Evolutionary conservation across 2,329 filamentous ascomycete species (phyloP), one percentile per base, ranked within the genome.

Genomic region (Beauveria scarabaeidicola): DNA sequence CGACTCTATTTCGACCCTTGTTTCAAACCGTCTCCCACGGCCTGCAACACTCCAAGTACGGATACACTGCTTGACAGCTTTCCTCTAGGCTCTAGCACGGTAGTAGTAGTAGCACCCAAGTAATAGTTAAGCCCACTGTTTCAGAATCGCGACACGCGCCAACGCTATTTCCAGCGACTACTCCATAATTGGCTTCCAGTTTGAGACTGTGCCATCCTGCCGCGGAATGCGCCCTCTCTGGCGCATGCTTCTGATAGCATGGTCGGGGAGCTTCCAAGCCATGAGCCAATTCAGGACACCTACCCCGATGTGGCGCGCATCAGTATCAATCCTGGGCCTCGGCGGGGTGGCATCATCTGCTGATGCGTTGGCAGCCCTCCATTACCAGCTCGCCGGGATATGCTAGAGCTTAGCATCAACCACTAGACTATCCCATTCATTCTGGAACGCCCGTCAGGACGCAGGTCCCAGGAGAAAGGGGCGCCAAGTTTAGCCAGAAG

Each of bases 81-180:
- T 15, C 29, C 32, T 36, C 32, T 36, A n/a, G n/a, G n/a, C n/a
- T n/a, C n/a, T n/a, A n/a, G n/a, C n/a, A n/a, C n/a, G n/a, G n/a
- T n/a, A n/a, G n/a, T n/a, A n/a, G n/a, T n/a, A n/a, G n/a, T n/a
- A 15, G 32, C 32, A 36, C 11, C 32, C 11, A 36, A 27, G 13
- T 6, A 46, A 23, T 57, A n/a, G n/a, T n/a, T n/a, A 59, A 59
- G 57, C 57, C 48, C 57, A 46, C 32, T 59, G 57, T 59, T 59
- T 59, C 57, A 59, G 57, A 36, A 48, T 57, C 44, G 54, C 43
- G 44, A 43, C 41, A 29, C 43, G 41, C 54, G 15, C 7, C 44
- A 47, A 57, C 41, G 21, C 32, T 36, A 44, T 55, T 55, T 27
- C 36, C 21, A 43, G 51, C 9, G 29, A 15, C 38, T 23, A n/a